These are phyloP conservation scores for Echites panduratus DNA, from an alignment of 257 asterid species.

Conservation along the genomic window DNA sequence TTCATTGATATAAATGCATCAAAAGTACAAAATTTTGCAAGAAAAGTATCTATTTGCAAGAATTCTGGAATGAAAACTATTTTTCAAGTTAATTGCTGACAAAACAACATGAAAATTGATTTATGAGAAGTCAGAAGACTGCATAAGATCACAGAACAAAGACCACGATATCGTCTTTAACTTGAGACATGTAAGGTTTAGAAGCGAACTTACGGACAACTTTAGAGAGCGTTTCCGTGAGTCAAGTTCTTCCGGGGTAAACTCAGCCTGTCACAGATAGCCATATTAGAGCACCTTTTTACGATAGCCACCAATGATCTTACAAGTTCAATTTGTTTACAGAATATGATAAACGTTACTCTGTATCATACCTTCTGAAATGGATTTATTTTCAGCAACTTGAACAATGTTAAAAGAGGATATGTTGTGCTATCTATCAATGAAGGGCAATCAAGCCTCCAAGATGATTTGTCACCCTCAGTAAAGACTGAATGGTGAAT, in stretches of 20 bases:
- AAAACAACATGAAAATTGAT: background rate
- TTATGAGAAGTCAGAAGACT: background rate
- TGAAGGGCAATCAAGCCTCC: constrained; percentile 66
- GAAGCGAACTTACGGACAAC: constrained; percentile 30
- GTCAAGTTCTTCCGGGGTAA: constrained; percentile 76
- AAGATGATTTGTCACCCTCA: constrained; percentile 45
- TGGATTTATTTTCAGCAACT: constrained; percentile 53
- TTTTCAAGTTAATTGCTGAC: background rate
- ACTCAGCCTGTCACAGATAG: constrained; percentile 52
- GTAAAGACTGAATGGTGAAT: constrained; percentile 57
- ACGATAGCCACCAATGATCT: background rate
- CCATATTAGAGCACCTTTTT: background rate
- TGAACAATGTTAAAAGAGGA: constrained; percentile 64
- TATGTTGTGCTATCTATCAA: constrained; percentile 50
- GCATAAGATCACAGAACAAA: background rate
- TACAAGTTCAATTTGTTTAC: background rate
- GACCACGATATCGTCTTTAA: background rate
- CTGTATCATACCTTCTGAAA: constrained; percentile 46
- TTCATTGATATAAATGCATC: background rate
- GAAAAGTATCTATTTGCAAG: background rate
- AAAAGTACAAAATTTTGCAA: background rate
- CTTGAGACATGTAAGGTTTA: background rate
- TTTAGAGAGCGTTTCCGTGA: constrained; percentile 59
- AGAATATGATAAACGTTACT: background rate
- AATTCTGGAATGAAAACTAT: background rate